Conservation (phyloP, 331 rosid species). For the Stylosanthes scabra region DNA sequence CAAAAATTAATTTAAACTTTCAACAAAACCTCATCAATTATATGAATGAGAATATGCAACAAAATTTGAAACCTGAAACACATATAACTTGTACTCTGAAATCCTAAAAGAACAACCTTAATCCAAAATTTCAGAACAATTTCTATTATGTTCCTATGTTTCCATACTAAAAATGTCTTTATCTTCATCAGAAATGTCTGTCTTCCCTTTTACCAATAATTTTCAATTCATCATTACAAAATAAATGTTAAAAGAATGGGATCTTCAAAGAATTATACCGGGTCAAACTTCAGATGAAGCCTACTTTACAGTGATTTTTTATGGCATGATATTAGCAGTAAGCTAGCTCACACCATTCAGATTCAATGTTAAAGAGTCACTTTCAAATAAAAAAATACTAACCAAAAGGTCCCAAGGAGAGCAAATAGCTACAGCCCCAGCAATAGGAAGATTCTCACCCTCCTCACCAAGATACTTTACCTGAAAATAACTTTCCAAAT, state of each 20-base stretch:
- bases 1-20: conserved; percentile 20
- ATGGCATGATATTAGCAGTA: too few species aligned
- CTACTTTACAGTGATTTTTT: too few species aligned
- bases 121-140: conserved; percentile 12
- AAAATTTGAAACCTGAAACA: conserved; percentile 20
- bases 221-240: conserved; percentile 24
- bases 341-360: conserved; percentile 20
- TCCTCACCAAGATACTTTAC: conserved; percentile 96
- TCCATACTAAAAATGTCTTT: conserved; percentile 10
- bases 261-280: neutral
- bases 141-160: neutral
- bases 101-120: conserved; percentile 2
- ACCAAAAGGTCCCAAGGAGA: conserved; percentile 99
- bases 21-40: conserved; percentile 8
- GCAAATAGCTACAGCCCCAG: conserved; percentile 93
- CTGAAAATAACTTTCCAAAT: conserved; percentile 55
- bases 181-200: neutral
- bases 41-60: conserved; percentile 22
- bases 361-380: conserved; percentile 22
- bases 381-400: conserved; percentile 50
- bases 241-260: neutral
- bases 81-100: conserved; percentile 5
- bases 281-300: conserved; percentile 22
- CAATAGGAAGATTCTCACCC: conserved; percentile 74
- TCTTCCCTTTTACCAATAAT: neutral